phyloP scores from a whole-genome alignment of 177 flowering plant species.

The Telopea speciosissima region DNA sequence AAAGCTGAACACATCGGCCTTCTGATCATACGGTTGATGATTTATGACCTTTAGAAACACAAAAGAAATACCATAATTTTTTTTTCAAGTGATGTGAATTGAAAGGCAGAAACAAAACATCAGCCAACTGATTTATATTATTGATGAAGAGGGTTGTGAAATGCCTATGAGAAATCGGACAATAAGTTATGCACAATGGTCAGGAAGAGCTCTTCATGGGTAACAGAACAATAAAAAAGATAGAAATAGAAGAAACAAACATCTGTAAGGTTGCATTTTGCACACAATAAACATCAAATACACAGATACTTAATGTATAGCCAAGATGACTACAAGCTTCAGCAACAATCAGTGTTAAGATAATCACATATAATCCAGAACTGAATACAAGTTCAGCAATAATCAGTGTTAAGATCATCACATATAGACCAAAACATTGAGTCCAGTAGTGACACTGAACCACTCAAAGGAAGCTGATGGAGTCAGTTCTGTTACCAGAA shows the following conservation, averaged over 20 bases:
- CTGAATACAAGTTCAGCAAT: background rate
- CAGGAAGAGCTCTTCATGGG: background rate
- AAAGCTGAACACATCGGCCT: constrained; percentile 95
- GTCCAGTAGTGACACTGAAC: background rate
- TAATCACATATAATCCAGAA: background rate
- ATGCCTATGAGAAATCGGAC: too few species aligned
- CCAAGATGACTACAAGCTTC: background rate
- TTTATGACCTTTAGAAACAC: constrained; percentile 61
- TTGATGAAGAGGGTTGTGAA: background rate
- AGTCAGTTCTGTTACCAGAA: too few species aligned
- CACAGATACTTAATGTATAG: background rate
- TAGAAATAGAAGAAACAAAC: background rate
- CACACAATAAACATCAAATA: background rate
- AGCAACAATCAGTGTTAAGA: too few species aligned
- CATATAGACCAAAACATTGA: background rate
- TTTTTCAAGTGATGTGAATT: background rate
- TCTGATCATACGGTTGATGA: constrained; percentile 89
- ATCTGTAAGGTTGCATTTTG: background rate
- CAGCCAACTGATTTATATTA: background rate
- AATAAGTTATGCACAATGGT: background rate
- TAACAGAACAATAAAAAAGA: background rate
- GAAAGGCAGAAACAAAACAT: background rate
- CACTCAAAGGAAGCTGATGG: background rate
- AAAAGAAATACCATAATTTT: background rate
- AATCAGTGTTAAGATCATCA: background rate